Base-by-base conservation (phyloP, 2,329 filamentous ascomycete species). In the Neophaeococcomyces mojaviensis region DNA sequence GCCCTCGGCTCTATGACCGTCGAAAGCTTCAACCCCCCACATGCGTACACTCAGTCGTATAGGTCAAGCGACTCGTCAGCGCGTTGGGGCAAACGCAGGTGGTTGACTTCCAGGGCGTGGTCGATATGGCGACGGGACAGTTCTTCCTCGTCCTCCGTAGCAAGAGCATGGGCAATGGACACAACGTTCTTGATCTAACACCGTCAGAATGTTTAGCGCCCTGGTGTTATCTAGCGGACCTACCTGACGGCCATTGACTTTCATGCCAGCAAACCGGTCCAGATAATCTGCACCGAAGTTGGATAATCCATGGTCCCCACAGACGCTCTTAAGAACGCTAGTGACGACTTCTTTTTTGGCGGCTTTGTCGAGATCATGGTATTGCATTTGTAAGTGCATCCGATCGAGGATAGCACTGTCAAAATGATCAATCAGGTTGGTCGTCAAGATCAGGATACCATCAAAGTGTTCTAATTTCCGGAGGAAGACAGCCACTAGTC, bases 381-480 rank as follows among this genome's bases (percentile, higher is more conserved):
- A 47, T 40, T 33, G 39, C 28, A 47, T 31, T 31, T 13, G 13
- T 10, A 45, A 30, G 28, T 45, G 46, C 26, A 49, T 49, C 13
- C 41, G 39, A 37, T 35, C 34, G 2, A 33, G 41, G 20, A 45
- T 40, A n/a, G 46, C 40, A 16, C 5, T 26, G 24, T 45, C 46
- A 13, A 45, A 55, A 28, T 47, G 50, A 28, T 54, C 54, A n/a
- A 60, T 51, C 32, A 56, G 51, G 38, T 56, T 58, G 10, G 52
- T 53, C n/a, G 56, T 58, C 18, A 56, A 37, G 13, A 58, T 50
- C 19, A 57, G 32, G 36, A 58, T 58, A 3, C 54, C 54, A 18
- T 58, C 47, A 28, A 50, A 58, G 39, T 57, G 52, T 36, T 58
- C 56, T 3, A 58, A 44, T 26, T 50, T 45, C n/a, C 52, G 55